Base-by-base conservation (phyloP, 345 rosid species). In the Trapa incisa region DNA sequence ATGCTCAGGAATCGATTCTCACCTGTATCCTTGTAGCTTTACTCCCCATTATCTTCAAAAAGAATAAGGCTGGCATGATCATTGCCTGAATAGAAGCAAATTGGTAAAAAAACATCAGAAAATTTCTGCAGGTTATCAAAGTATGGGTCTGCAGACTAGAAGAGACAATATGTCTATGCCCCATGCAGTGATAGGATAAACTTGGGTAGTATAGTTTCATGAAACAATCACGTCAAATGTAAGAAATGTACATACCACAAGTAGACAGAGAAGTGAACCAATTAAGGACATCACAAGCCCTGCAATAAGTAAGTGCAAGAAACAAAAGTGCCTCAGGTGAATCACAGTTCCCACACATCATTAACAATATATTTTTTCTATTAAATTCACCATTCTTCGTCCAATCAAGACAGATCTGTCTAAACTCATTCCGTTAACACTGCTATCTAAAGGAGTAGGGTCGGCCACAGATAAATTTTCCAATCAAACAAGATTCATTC, bases 231-330 rank as follows among this genome's bases (percentile, higher is more conserved):
- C 29, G 29, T 22, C 29, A 22, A 22, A 71, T 48, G 38, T 52
- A 11, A 63, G 37, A 17, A 53, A 66, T 42, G 67, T 37, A 73
- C 92, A 71, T 80, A 88, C 98, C 96, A 89, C 87, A 11, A 88
- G 86, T 68, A 86, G 48, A 73, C 94, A 79, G 71, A 93, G 87
- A 70, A 86, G 74, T 61, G 98, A 89, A 74, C 97, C 98, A n/a
- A 89, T 86, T 64, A 92, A 79, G 70, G 97, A 86, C 98, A 92
- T 89, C 74, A 88, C 70, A 61, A 92, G 93, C 75, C 96, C 96
- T 89, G 82, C 73, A 71, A 70, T 10, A 2, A 45, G 29, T 3
- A 45, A 45, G 13, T 89, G 82, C 73, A 71, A 72, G 12, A 13
- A 45, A 45, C 7, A 45, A 45, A 22, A 22, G 29, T 22, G 29